Percentiles rank a stretch among this genome's conserved stretches.
Conservation (phyloP, 1,139 yeast genomes). For the Lodderomyces elongisporus region DNA sequence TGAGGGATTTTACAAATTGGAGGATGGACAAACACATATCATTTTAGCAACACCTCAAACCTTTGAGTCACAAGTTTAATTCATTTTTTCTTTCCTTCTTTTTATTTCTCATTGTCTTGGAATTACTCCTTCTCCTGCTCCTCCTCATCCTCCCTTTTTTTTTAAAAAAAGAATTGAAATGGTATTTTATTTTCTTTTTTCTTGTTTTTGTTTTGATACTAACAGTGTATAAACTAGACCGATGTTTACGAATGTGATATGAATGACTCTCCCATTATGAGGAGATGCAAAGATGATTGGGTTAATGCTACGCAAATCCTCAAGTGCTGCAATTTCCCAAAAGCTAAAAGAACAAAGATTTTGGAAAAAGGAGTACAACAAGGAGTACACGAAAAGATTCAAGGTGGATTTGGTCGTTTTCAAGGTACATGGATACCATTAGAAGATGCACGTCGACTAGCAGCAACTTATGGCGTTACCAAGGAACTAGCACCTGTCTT, state of each 20-base stretch:
- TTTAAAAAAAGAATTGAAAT: no score
- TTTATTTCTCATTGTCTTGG: no score
- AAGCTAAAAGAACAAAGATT: slow-evolving; percentile 88
- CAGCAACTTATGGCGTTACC: slow-evolving; percentile 48
- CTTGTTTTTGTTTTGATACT: no score
- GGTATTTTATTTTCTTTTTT: no score
- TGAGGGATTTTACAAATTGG: no score
- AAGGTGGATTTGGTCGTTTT: slow-evolving; percentile 95
- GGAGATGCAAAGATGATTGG: slow-evolving; percentile 88
- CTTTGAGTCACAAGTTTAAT: no score
- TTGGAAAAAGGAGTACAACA: slow-evolving; percentile 87
- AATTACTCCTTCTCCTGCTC: no score
- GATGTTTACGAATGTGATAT: slow-evolving; percentile 85
- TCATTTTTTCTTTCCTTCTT: no score
- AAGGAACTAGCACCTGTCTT: slow-evolving; percentile 54
- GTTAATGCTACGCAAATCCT: slow-evolving; percentile 97
- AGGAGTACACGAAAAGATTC: slow-evolving; percentile 86
- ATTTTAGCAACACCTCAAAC: no score
- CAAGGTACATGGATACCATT: slow-evolving; percentile 98
- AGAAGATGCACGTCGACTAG: slow-evolving; percentile 49
- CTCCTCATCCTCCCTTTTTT: no score
- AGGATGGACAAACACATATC: no score
- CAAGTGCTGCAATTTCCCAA: slow-evolving; percentile 91
- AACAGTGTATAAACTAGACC: no score
- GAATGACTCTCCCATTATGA: slow-evolving; percentile 86